Percentiles rank a stretch among this genome's conserved stretches.
phyloP scores from a whole-genome alignment of 345 rosid genomes.

The Acer saccharum region DNA sequence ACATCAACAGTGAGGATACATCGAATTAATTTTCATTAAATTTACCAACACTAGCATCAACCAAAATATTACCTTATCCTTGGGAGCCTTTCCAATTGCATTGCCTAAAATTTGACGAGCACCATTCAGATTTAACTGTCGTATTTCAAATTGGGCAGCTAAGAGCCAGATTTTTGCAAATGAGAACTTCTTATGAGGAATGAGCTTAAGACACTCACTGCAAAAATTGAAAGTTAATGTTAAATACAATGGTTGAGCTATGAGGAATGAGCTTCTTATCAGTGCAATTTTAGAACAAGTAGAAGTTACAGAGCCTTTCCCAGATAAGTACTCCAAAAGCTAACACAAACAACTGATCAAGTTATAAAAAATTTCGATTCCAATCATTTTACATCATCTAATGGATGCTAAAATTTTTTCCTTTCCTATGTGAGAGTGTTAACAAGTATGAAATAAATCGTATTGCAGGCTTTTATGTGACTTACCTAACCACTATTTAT shows the following conservation, averaged over 20 bases:
- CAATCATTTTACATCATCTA: background rate
- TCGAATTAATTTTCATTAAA: background rate
- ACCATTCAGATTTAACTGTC: constrained; percentile 79
- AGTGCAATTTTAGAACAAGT: background rate
- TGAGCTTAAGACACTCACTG: constrained; percentile 82
- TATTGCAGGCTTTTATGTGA: too few species aligned
- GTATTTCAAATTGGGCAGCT: constrained; percentile 87
- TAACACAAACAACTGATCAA: background rate
- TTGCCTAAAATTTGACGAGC: constrained; percentile 81
- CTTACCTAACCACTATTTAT: too few species aligned
- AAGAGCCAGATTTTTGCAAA: constrained; percentile 92
- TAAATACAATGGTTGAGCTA: background rate
- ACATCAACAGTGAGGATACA: constrained; percentile 16
- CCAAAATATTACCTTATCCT: constrained; percentile 63
- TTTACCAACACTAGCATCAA: background rate
- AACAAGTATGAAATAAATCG: too few species aligned
- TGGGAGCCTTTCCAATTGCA: constrained; percentile 91
- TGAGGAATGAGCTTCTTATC: background rate
- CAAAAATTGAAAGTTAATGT: constrained; percentile 23
- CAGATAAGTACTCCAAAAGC: background rate
- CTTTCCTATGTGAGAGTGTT: too few species aligned
- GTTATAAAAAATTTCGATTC: background rate
- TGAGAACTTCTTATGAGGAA: constrained; percentile 81
- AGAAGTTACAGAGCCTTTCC: background rate
- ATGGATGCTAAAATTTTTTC: too few species aligned